Conservation (phyloP, 148 eudicot genomes). For the Pharnaceum exiguum region DNA sequence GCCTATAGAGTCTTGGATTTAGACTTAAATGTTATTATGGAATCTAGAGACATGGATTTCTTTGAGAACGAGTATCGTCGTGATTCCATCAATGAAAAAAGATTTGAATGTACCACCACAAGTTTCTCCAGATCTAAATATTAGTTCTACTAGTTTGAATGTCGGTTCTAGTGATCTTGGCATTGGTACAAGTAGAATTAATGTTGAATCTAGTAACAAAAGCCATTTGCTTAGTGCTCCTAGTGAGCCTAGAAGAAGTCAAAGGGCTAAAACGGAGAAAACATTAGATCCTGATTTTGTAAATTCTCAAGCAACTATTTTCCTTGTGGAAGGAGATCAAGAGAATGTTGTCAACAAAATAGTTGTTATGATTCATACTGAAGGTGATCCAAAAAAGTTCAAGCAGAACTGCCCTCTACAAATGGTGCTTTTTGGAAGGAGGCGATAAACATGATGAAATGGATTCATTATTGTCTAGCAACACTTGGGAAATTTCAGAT, state of each 20-base stretch:
- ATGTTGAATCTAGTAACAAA: neutral
- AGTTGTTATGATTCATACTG: neutral
- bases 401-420: neutral
- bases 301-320: neutral
- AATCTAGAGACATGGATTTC: neutral
- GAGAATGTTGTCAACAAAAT: neutral
- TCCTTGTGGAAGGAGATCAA: conserved; percentile 3
- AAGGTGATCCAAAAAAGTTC: conserved; percentile 11
- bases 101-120: no score
- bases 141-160: no score
- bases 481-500: neutral
- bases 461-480: neutral
- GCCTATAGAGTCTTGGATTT: conserved; percentile 5
- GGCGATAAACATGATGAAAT: neutral
- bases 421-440: neutral
- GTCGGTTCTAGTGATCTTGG: no score
- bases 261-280: conserved; percentile 1
- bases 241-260: conserved; percentile 3
- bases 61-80: neutral
- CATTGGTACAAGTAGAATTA: no score
- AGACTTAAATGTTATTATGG: conserved; percentile 4
- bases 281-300: neutral
- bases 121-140: no score
- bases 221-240: neutral
- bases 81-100: neutral